phyloP scores from a whole-genome alignment of 768 basidiomycete species.

The Suillus spraguei region DNA sequence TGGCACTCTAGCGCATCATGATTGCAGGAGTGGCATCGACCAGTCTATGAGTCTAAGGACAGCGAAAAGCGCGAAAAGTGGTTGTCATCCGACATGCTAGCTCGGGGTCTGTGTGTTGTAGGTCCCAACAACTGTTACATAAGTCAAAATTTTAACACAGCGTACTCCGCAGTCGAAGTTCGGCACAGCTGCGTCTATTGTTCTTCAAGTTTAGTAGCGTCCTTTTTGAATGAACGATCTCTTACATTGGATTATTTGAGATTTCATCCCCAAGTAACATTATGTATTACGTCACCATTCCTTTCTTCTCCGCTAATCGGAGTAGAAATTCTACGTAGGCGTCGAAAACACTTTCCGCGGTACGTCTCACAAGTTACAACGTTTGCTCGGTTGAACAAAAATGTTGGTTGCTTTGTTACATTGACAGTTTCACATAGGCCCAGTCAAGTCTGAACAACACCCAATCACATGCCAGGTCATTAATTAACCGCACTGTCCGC shows the following conservation, averaged over 20 bases:
- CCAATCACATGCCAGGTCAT: background rate
- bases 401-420: background rate
- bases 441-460: background rate
- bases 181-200: background rate
- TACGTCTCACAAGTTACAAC: background rate
- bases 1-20: background rate
- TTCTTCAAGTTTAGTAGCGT: background rate
- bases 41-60: background rate
- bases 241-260: background rate
- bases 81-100: background rate
- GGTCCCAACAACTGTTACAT: conserved; percentile 3
- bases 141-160: background rate
- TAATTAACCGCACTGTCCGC: background rate
- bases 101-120: conserved; percentile 5
- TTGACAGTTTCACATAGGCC: background rate
- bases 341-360: too few relatives aligned
- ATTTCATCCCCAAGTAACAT: background rate
- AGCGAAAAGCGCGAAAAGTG: background rate
- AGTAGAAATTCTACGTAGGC: too few relatives aligned
- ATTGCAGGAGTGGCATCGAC: background rate
- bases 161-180: background rate
- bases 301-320: background rate
- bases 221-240: too few relatives aligned
- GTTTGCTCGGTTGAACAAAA: background rate
- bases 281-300: background rate